Base-by-base conservation (phyloP, 148 eudicot species). In the Rhododendron mucronatum region DNA sequence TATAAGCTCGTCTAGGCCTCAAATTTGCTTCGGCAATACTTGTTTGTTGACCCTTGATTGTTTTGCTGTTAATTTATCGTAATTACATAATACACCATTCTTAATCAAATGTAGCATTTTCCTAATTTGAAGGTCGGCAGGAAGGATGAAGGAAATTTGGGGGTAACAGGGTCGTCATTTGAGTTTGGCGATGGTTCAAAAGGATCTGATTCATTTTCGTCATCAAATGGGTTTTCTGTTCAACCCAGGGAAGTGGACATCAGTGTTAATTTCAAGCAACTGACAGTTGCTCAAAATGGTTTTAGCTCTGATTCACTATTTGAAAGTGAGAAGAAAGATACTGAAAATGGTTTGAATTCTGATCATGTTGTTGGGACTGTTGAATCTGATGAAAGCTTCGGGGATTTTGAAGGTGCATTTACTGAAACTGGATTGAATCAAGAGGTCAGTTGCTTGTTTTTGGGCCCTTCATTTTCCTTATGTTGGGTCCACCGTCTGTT, bases 321-420 rank as follows among this genome's bases (percentile, higher is more conserved):
- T 63, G 85, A 53, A 57, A 88, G 21, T 73, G 87, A 86, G 84
- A 82, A 81, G 45, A 85, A 73, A 26, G 88, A 86, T 23, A 87
- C 74, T 80, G 86, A 90, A 63, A 84, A 78, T 90, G 91, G 83
- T 65, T 78, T 82, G 57, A 73, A 71, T 88, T 85, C 87, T 88
- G 84, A 76, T 84, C 39, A 78, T 77, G 47, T 81, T 65, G 48
- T 77, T 86, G 88, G 45, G 48, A 80, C 77, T 87, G 93, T 87
- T 86, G 94, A 91, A 77, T 85, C 82, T 75, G 95, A 92, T 84
- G 97, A 93, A 65, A 75, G 82, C 82, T 92, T 92, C 91, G 98
- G 96, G 78, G 93, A 96, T 33, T 96, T 96, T 69, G 44, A 91
- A 51, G 91, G 89, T 80, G 96, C 95, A 73, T 82, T 89, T 83